phyloP scores from a whole-genome alignment of 208 protist genomes.

The Wallacemonas collosoma region DNA sequence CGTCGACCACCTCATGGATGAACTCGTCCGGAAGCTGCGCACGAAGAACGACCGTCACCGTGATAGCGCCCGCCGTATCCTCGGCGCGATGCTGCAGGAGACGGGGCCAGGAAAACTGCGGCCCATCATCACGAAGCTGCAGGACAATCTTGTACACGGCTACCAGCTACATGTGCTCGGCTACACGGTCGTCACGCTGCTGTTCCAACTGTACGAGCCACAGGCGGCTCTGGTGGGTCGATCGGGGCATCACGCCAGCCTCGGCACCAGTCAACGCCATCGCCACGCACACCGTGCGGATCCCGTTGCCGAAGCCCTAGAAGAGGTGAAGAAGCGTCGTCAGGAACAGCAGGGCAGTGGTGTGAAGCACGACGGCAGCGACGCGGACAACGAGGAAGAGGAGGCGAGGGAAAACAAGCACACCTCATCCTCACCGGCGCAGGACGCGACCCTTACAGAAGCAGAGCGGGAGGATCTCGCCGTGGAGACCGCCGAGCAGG shows the following conservation, averaged over 20 bases:
- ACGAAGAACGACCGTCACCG: constrained; percentile 90
- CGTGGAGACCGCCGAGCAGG: constrained; percentile 57
- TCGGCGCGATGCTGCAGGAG: constrained; percentile 83
- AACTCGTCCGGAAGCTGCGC: constrained; percentile 79
- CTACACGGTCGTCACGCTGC: constrained; percentile 89
- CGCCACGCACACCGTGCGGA: background rate
- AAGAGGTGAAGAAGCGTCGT: constrained; percentile 23
- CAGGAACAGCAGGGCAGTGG: constrained; percentile 8
- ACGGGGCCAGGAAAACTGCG: constrained; percentile 80
- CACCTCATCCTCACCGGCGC: background rate
- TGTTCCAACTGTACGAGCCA: constrained; percentile 89
- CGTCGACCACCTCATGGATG: constrained; percentile 78
- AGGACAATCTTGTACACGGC: constrained; percentile 87
- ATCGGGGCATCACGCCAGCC: background rate
- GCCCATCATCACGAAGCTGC: constrained; percentile 84
- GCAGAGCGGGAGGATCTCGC: constrained; percentile 25
- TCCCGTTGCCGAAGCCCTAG: constrained; percentile 5
- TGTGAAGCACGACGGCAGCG: constrained; percentile 3
- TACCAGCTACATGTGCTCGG: constrained; percentile 93
- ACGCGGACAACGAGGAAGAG: constrained; percentile 10
- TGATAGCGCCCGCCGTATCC: constrained; percentile 78
- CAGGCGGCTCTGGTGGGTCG: constrained; percentile 30
- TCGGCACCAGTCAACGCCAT: background rate
- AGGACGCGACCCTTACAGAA: constrained; percentile 16
- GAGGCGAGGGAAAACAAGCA: background rate